These are phyloP conservation scores for Mitragyna speciosa DNA, from an alignment of 257 asterid genomes.

Conservation along the genomic window DNA sequence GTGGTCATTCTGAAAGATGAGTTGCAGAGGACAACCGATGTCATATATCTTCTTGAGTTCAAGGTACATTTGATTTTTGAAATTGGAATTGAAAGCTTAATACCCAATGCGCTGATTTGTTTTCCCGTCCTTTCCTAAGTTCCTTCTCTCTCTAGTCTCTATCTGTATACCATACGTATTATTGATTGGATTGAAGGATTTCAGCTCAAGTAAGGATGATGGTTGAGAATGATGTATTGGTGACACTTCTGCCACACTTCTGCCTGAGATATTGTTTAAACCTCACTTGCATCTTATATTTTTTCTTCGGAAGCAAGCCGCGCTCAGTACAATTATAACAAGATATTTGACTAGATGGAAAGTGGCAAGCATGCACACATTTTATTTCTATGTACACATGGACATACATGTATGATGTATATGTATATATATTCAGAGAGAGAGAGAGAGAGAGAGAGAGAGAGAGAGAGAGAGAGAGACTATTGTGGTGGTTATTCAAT, in stretches of 20 bases:
- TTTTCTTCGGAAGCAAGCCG: neutral
- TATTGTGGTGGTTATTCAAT: no score
- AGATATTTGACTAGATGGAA: neutral
- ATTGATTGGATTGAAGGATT: neutral
- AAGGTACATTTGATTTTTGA: slow-evolving; percentile 18
- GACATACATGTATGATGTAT: no score
- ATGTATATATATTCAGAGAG: no score
- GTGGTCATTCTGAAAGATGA: slow-evolving; percentile 32
- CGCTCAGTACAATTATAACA: neutral
- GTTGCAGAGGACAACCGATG: neutral
- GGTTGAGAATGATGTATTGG: neutral
- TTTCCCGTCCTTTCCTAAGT: no score
- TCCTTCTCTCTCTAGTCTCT: no score
- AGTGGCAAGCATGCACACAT: no score
- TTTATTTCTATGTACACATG: no score
- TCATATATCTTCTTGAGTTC: neutral
- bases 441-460: no score
- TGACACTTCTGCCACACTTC: neutral
- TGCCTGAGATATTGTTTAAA: neutral
- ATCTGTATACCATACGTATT: neutral
- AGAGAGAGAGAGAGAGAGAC: no score
- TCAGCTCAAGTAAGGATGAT: neutral
- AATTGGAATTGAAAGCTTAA: neutral
- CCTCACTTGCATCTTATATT: neutral
- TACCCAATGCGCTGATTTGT: no score